These are phyloP conservation scores for Isatis tinctoria DNA, from an alignment of 345 rosid species.

Conservation along the genomic window DNA sequence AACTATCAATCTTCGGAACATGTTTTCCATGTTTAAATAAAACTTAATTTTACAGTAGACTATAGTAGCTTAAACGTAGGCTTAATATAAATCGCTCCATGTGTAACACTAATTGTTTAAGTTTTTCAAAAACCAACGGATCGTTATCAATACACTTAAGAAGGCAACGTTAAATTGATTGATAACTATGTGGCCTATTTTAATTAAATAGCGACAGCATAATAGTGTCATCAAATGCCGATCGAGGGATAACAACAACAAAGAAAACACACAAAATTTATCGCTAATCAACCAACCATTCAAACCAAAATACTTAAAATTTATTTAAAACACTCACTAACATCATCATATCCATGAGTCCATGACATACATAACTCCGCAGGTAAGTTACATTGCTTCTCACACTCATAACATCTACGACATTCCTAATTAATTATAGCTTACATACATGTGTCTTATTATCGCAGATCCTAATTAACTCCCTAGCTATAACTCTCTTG, in stretches of 20 bases:
- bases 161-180: neutral
- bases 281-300: slow-evolving; percentile 4
- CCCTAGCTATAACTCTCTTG: neutral
- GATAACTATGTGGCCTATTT: neutral
- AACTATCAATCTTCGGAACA: neutral
- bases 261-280: neutral
- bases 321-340: slow-evolving; percentile 14
- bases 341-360: neutral
- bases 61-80: neutral
- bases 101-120: neutral
- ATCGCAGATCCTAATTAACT: slow-evolving; percentile 1
- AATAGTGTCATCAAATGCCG: neutral
- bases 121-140: neutral
- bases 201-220: neutral
- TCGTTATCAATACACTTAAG: neutral
- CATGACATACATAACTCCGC: slow-evolving; percentile 14
- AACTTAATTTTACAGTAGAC: neutral
- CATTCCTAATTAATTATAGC: slow-evolving; percentile 16
- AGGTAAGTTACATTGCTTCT: slow-evolving; percentile 21
- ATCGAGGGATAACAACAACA: neutral
- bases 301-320: neutral
- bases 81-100: neutral
- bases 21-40: neutral
- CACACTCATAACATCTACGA: slow-evolving; percentile 15
- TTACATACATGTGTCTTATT: slow-evolving; percentile 29